Evolutionary conservation across 2,329 filamentous ascomycete species (phyloP).

Genomic region (Laburnicola sp.): DNA sequence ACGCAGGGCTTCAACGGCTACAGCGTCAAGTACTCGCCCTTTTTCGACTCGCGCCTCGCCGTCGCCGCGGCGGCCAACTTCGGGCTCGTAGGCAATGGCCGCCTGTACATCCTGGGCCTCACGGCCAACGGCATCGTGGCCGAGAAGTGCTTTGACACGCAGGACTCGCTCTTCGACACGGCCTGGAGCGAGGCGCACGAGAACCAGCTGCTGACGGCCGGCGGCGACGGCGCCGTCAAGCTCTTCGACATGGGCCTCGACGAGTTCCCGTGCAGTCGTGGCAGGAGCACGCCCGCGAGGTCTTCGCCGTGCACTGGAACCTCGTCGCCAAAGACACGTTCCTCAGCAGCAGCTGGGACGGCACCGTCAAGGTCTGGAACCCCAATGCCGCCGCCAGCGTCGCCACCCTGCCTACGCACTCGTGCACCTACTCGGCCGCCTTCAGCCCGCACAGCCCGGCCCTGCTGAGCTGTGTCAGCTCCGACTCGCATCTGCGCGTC

Average conservation of each 20-base stretch:
- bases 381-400: slow-evolving; percentile 75
- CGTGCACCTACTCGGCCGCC: slow-evolving; percentile 89
- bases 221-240: slow-evolving; percentile 92
- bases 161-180: slow-evolving; percentile 93
- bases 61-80: slow-evolving; percentile 93
- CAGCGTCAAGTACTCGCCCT: slow-evolving; percentile 96
- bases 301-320: slow-evolving; percentile 92
- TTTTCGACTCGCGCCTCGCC: slow-evolving; percentile 92
- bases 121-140: slow-evolving; percentile 81
- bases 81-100: slow-evolving; percentile 93
- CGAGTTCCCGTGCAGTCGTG: slow-evolving; percentile 86
- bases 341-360: slow-evolving; percentile 91
- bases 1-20: slow-evolving; percentile 95
- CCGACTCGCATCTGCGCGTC: slow-evolving; percentile 84
- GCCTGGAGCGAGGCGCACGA: slow-evolving; percentile 96
- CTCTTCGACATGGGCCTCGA: slow-evolving; percentile 83
- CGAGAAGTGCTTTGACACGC: slow-evolving; percentile 93
- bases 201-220: slow-evolving; percentile 86
- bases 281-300: slow-evolving; percentile 89
- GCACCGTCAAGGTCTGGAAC: slow-evolving; percentile 93
- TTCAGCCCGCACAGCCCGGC: slow-evolving; percentile 88
- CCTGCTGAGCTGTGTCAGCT: slow-evolving; percentile 82
- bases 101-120: slow-evolving; percentile 80
- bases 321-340: slow-evolving; percentile 89
- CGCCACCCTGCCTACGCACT: slow-evolving; percentile 84